Base-by-base conservation (phyloP, 2,329 filamentous ascomycete genomes). In the Stachybotrys echinatus region DNA sequence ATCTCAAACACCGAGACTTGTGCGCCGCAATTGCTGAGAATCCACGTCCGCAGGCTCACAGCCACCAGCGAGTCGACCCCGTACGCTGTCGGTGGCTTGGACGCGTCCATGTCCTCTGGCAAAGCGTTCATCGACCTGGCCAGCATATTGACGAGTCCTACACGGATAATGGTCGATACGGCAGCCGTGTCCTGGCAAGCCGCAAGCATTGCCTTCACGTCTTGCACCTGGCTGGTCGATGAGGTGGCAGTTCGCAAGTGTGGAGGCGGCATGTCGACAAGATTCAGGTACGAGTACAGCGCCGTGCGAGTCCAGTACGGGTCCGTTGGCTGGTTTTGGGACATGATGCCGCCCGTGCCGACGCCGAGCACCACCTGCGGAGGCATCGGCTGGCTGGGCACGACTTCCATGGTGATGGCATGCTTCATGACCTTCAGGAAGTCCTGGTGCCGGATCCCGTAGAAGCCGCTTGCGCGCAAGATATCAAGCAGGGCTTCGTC, bases 291-390 rank as follows among this genome's bases (percentile, higher is more conserved):
- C 2, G 69, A 63, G 51, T 77, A 81, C 37, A 79, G 63, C 1
- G 75, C 70, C 0, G 74, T 75, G 6, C 69, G 71, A 10, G 74
- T 68, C 77, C 77, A 81, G 61, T 79, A 81, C 1, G 78, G 76
- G 52, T 81, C 77, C 0, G 71, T 66, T 0, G 75, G 73, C 48
- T 72, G 65, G 58, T 79, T 81, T 55, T 81, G 79, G 5, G 62
- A 62, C 12, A 77, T 69, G 17, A 81, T 66, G 1, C 79, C 79
- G 18, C 79, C 79, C 1, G 77, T 80, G 12, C 78, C 77, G 12
- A 80, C 72, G 6, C 77, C 75, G 19, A 77, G 71, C n/a, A 77
- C 66, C 18, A 81, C 59, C 53, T 80, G 77, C 0, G 74, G 54
- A 0, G 77, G 77, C 31, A 72, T 64, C 5, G 48, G 48, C 5